phyloP scores from a whole-genome alignment of 2,329 filamentous ascomycete genomes.

The Camillea tinctor region DNA sequence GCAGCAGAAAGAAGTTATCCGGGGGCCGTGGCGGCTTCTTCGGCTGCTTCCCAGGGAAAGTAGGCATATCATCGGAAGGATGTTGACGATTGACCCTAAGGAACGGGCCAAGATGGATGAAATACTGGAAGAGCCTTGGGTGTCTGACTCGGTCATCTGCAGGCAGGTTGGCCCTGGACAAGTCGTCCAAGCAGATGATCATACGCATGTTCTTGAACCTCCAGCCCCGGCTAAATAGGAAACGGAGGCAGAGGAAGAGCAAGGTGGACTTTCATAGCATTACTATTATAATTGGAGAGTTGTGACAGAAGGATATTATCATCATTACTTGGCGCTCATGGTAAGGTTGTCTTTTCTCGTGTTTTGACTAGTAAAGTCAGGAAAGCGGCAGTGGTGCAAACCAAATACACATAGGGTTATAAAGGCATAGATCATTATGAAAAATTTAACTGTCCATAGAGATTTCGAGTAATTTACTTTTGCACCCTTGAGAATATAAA shows the following conservation, averaged over 20 bases:
- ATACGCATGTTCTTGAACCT: conserved; percentile 83
- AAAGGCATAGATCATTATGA: conserved; percentile 25
- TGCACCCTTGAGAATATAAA: conserved; percentile 3
- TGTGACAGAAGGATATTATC: conserved; percentile 8
- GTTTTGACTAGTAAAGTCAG: conserved; percentile 5
- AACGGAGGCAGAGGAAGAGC: neutral
- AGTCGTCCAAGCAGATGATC: conserved; percentile 71
- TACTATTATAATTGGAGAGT: conserved; percentile 7
- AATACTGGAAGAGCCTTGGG: conserved; percentile 85
- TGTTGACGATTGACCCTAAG: conserved; percentile 86
- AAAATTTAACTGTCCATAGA: conserved; percentile 22
- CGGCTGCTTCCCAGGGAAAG: conserved; percentile 86
- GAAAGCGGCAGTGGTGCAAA: conserved; percentile 22
- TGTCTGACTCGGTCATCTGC: conserved; percentile 81
- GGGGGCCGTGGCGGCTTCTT: conserved; percentile 87
- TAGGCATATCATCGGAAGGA: conserved; percentile 82
- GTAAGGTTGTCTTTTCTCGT: conserved; percentile 6
- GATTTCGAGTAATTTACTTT: conserved; percentile 11
- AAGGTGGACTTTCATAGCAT: neutral
- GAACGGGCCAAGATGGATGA: conserved; percentile 82
- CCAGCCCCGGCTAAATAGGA: conserved; percentile 44
- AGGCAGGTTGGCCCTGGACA: conserved; percentile 69
- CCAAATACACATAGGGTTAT: conserved; percentile 15
- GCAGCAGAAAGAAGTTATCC: conserved; percentile 75
- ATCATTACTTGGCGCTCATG: conserved; percentile 16